Evolutionary conservation across 1,139 yeast genomes (phyloP).

Genomic region (Lodderomyces orthopsilosis): DNA sequence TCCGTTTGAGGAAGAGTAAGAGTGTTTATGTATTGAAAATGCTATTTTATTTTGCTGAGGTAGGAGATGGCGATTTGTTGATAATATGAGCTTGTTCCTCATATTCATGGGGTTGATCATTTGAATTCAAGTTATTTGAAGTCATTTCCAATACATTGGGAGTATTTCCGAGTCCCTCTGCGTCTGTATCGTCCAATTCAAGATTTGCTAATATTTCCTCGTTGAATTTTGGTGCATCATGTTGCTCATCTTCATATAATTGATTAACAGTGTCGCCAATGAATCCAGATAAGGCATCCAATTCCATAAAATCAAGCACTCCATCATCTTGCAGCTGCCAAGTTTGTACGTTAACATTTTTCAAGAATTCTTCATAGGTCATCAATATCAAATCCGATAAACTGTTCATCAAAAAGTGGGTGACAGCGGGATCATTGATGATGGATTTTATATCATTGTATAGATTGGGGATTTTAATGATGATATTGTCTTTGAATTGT

Average conservation of each 20-base stretch:
- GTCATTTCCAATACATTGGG: too few species aligned
- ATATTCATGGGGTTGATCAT: background rate
- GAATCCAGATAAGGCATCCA: slow-evolving; percentile 52
- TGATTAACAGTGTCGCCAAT: slow-evolving; percentile 23
- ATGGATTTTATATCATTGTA: slow-evolving; percentile 49
- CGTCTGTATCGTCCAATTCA: background rate
- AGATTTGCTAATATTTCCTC: slow-evolving; percentile 21
- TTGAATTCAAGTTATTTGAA: background rate
- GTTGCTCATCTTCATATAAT: slow-evolving; percentile 21
- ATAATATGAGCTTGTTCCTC: background rate
- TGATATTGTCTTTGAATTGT: slow-evolving; percentile 48
- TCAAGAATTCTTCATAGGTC: slow-evolving; percentile 34
- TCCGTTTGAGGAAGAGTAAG: slow-evolving; percentile 70
- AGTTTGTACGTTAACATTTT: slow-evolving; percentile 17
- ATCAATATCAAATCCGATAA: slow-evolving; percentile 27
- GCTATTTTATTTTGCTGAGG: slow-evolving; percentile 32
- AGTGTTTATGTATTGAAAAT: slow-evolving; percentile 37
- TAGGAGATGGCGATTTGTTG: slow-evolving; percentile 10
- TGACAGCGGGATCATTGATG: slow-evolving; percentile 37
- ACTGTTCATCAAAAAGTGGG: slow-evolving; percentile 32
- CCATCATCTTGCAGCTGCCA: slow-evolving; percentile 18
- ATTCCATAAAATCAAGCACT: slow-evolving; percentile 48
- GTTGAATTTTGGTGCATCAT: slow-evolving; percentile 16
- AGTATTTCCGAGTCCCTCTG: too few species aligned
- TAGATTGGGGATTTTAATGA: slow-evolving; percentile 53